Conservation (phyloP, 2,329 filamentous ascomycete genomes). For the Blastomyces percursus region DNA sequence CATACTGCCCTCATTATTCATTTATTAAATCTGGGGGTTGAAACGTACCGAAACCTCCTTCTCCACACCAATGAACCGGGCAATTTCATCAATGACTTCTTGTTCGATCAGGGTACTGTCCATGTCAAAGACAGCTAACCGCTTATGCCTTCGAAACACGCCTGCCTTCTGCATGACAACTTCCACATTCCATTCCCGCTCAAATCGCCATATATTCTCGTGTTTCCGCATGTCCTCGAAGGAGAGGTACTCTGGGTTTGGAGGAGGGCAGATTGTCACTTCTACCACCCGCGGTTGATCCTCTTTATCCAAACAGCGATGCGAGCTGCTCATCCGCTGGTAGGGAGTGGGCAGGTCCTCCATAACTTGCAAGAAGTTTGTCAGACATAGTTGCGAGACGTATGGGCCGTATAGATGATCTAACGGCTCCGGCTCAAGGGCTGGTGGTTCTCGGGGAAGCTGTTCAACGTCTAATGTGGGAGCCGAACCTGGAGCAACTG, state of each 20-base stretch:
- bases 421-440: constrained; percentile 43
- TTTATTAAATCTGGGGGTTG: background rate
- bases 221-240: constrained; percentile 64
- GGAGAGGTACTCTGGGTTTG: constrained; percentile 38
- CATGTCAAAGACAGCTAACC: constrained; percentile 95
- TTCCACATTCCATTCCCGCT: constrained; percentile 81
- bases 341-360: constrained; percentile 40
- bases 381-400: constrained; percentile 45
- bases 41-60: constrained; percentile 56
- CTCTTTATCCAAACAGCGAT: constrained; percentile 39
- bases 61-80: constrained; percentile 70
- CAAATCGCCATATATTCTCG: constrained; percentile 71
- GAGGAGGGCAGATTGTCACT: constrained; percentile 41
- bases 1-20: background rate
- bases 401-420: constrained; percentile 47
- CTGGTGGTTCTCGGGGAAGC: constrained; percentile 45
- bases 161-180: constrained; percentile 64
- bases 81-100: constrained; percentile 94
- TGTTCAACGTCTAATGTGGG: constrained; percentile 42
- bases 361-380: constrained; percentile 45
- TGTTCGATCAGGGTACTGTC: constrained; percentile 95
- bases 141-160: constrained; percentile 66
- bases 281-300: constrained; percentile 43
- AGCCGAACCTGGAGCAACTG: constrained; percentile 36
- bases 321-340: constrained; percentile 38